These are phyloP conservation scores for Ottelia alismoides DNA, from an alignment of 106 monocot species.

Conservation along the genomic window DNA sequence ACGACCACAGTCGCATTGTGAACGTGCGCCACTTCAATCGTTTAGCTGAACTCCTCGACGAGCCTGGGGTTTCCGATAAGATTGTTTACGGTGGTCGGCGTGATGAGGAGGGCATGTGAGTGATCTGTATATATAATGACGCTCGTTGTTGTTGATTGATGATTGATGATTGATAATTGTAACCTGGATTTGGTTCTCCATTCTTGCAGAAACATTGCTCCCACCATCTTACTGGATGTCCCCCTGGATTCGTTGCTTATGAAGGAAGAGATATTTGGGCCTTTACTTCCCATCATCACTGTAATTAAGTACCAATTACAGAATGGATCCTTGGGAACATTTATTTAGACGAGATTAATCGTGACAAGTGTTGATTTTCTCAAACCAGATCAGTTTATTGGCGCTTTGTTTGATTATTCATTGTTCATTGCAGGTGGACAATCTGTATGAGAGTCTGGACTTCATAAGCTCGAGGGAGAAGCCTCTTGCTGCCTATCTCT, in stretches of 20 bases:
- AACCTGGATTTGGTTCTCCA: neutral
- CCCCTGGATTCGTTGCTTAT: slow-evolving; percentile 26
- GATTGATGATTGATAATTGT: neutral
- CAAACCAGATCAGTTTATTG: no score
- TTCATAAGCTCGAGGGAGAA: slow-evolving; percentile 21
- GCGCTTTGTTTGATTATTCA: neutral
- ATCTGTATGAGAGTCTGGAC: slow-evolving; percentile 22
- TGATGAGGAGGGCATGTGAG: slow-evolving; percentile 26
- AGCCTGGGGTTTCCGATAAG: slow-evolving; percentile 12
- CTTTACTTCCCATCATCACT: slow-evolving; percentile 23
- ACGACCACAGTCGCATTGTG: slow-evolving; percentile 20
- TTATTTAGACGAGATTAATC: no score
- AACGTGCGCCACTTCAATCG: slow-evolving; percentile 17
- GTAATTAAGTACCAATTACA: no score
- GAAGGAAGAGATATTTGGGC: slow-evolving; percentile 31
- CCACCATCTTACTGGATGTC: slow-evolving; percentile 26
- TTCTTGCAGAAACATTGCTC: slow-evolving; percentile 21
- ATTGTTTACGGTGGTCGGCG: slow-evolving; percentile 27
- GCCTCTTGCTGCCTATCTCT: slow-evolving; percentile 37
- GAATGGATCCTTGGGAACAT: no score
- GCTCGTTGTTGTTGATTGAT: neutral
- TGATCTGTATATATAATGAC: neutral
- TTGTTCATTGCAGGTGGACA: slow-evolving; percentile 14
- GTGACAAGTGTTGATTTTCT: no score
- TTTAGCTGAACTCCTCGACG: slow-evolving; percentile 10